Conservation (phyloP, 2,329 filamentous ascomycete species). For the Epicoccum sorghinum region DNA sequence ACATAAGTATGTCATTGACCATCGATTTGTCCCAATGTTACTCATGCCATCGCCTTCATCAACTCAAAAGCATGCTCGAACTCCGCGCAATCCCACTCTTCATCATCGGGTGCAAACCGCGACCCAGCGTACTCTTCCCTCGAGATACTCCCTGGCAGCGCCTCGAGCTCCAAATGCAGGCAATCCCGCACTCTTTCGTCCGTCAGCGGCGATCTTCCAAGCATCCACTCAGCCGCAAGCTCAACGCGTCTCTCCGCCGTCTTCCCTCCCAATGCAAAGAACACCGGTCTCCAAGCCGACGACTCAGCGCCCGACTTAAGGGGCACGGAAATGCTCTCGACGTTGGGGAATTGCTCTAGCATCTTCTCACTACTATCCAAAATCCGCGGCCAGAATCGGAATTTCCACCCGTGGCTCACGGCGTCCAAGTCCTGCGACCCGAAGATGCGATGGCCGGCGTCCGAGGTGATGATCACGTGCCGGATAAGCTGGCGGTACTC, state of each 20-base stretch:
- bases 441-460: slow-evolving; percentile 32
- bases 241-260: slow-evolving; percentile 35
- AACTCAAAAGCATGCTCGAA: slow-evolving; percentile 13
- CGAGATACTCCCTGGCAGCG: slow-evolving; percentile 9
- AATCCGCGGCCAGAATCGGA: slow-evolving; percentile 39
- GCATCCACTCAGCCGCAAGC: slow-evolving; percentile 36
- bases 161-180: slow-evolving; percentile 35
- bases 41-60: not conserved
- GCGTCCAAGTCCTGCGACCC: slow-evolving; percentile 27
- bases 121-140: slow-evolving; percentile 29
- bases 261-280: slow-evolving; percentile 31
- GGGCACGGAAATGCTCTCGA: slow-evolving; percentile 32
- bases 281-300: slow-evolving; percentile 31
- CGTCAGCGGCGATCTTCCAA: slow-evolving; percentile 25
- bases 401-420: slow-evolving; percentile 37
- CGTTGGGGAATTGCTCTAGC: slow-evolving; percentile 30
- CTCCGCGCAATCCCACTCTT: slow-evolving; percentile 36
- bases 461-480: slow-evolving; percentile 28
- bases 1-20: no score
- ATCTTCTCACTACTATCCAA: slow-evolving; percentile 21
- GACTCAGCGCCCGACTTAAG: slow-evolving; percentile 28
- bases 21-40: no score
- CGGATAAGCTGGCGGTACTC: slow-evolving; percentile 28
- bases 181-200: slow-evolving; percentile 29
- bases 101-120: slow-evolving; percentile 27